Conservation (phyloP, 345 rosid species). For the Litchi chinensis region DNA sequence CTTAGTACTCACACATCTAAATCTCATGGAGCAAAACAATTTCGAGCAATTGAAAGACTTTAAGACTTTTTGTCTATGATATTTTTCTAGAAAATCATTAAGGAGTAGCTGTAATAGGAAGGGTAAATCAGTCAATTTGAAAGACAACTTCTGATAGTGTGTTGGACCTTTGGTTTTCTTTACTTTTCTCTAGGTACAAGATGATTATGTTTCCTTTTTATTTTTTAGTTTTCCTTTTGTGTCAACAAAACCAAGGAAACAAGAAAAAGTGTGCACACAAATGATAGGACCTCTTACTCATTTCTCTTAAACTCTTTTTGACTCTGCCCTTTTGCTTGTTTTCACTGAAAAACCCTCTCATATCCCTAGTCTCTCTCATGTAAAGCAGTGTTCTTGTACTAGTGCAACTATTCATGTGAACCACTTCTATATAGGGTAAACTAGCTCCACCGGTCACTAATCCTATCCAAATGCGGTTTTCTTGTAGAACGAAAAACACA, state of each 20-base stretch:
- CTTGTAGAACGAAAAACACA: conserved; percentile 14
- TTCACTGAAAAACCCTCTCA: not conserved
- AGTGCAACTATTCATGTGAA: not conserved
- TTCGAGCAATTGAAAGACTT: not conserved
- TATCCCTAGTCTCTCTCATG: conserved; percentile 9
- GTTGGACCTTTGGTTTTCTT: conserved; percentile 3
- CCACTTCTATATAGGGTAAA: not conserved
- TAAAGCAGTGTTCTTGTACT: not conserved
- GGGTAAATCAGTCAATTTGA: conserved; percentile 23
- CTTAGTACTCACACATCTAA: not conserved
- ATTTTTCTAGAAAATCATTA: not conserved
- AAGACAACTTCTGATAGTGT: conserved; percentile 14
- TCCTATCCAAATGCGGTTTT: conserved; percentile 4
- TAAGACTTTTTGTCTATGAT: not conserved
- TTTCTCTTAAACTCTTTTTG: conserved; percentile 7
- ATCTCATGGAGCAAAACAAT: not conserved
- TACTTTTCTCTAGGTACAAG: conserved; percentile 12
- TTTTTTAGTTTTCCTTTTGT: not conserved
- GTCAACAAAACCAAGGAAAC: conserved; percentile 29
- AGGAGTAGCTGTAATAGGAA: not conserved
- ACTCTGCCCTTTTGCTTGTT: conserved; percentile 12
- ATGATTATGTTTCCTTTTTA: conserved; percentile 28
- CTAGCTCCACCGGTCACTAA: conserved; percentile 10
- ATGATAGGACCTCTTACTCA: conserved; percentile 22
- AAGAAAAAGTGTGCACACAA: not conserved